These are phyloP conservation scores for Taiozyma sp. DNA, from an alignment of 1,139 yeast species.

Conservation along the genomic window DNA sequence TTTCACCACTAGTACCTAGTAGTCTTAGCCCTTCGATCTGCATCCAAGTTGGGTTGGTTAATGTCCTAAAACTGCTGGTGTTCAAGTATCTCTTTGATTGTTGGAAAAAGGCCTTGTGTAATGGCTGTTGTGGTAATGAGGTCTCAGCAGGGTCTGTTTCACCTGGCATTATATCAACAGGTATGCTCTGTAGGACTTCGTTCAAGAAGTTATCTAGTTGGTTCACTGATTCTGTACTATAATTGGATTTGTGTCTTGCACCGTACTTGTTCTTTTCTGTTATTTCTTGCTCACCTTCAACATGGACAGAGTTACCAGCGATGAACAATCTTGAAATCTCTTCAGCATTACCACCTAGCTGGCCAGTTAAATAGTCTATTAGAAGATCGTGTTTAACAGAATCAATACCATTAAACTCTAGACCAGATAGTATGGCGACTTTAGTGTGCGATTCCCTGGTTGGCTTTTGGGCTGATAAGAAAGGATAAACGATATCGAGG, in stretches of 20 bases:
- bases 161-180: conserved; percentile 84
- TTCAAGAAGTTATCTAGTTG: conserved; percentile 54
- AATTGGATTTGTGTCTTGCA: conserved; percentile 47
- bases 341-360: conserved; percentile 40
- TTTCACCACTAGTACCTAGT: conserved; percentile 82
- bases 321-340: conserved; percentile 54
- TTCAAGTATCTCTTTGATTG: conserved; percentile 40
- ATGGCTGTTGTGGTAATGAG: conserved; percentile 85
- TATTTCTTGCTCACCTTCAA: conserved; percentile 23
- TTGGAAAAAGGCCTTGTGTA: conserved; percentile 70
- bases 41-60: conserved; percentile 79
- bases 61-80: conserved; percentile 36
- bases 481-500: conserved; percentile 74
- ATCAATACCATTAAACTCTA: conserved; percentile 44
- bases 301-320: conserved; percentile 72
- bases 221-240: conserved; percentile 37
- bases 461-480: conserved; percentile 51
- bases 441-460: conserved; percentile 23
- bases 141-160: conserved; percentile 75
- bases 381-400: conserved; percentile 53
- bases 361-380: conserved; percentile 70
- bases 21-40: conserved; percentile 49
- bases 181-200: conserved; percentile 55
- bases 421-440: conserved; percentile 73
- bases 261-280: conserved; percentile 41